Base-by-base conservation (phyloP, 2,329 filamentous ascomycete genomes). In the Fusarium musae region DNA sequence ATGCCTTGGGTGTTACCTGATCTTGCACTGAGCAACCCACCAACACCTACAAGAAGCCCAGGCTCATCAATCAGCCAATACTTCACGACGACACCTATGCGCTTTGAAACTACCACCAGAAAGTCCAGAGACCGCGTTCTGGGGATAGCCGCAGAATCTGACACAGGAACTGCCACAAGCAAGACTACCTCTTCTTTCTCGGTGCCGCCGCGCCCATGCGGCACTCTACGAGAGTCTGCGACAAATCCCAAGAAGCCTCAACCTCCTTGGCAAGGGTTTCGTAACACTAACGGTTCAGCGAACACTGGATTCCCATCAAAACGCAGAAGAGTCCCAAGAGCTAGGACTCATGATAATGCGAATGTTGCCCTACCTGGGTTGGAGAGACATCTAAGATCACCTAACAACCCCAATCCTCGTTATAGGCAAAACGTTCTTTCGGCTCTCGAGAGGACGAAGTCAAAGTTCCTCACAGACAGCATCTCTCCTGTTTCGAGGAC, bases 1-100 rank as follows among this genome's bases (percentile, higher is more conserved):
- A 80, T 82, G 76, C 81, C 81, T 5, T 77, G 74, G 61, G 75
- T 79, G 49, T 59, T 83, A n/a, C 79, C 80, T 7, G 77, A 75
- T 34, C 66, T 83, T 59, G 59, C 40, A 39, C 61, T 30, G 30
- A 57, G 46, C n/a, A 64, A 49, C 19, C 64, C 58, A 9, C 46
- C 49, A 34, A 49, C 54, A 28, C 54, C 63, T 21, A 34, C 32
- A n/a, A 69, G 52, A 47, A 65, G 61, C 15, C 15, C 17, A 10
- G 64, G 61, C 34, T 58, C 63, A 9, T 65, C 61, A n/a, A 59
- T 57, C 23, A 77, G 72, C 47, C 74, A 59, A 49, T 78, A 75
- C 54, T 77, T 78, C 19, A 69, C 63, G 9, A 60, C 44, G 37
- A 59, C 53, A n/a, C 47, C 52, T 36, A 30, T n/a, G 9, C 50